phyloP scores from a whole-genome alignment of 371 early-diverging fungal species.

The Apophysomyces trapeziformis region DNA sequence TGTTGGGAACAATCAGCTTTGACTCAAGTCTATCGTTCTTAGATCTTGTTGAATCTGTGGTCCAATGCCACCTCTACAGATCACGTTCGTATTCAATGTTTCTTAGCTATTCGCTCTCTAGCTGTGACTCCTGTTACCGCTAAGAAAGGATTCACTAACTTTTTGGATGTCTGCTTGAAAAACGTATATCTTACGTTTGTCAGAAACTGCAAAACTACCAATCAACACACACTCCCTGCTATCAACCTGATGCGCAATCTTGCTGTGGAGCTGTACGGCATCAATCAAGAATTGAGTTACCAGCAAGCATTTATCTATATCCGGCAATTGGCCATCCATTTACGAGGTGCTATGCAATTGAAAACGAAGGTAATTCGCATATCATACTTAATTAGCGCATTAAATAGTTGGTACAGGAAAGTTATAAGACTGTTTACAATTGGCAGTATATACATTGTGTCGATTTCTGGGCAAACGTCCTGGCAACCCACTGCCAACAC shows the following conservation, averaged over 20 bases:
- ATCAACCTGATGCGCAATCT: slow-evolving; percentile 90
- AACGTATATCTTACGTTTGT: slow-evolving; percentile 84
- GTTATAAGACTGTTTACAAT: slow-evolving; percentile 87
- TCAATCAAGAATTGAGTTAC: slow-evolving; percentile 79
- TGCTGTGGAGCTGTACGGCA: slow-evolving; percentile 84
- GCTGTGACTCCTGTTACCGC: slow-evolving; percentile 41
- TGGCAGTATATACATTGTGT: slow-evolving; percentile 94
- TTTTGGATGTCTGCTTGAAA: slow-evolving; percentile 63
- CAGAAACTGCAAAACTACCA: slow-evolving; percentile 75
- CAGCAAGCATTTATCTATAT: slow-evolving; percentile 92
- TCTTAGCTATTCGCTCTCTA: slow-evolving; percentile 80
- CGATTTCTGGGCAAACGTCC: slow-evolving; percentile 85
- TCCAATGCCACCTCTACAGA: slow-evolving; percentile 62
- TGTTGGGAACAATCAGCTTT: neutral
- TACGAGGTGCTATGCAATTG: slow-evolving; percentile 83
- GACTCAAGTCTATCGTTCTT: neutral
- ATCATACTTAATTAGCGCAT: neutral
- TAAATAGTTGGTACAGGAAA: slow-evolving; percentile 51
- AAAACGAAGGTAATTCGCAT: slow-evolving; percentile 61
- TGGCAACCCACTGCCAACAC: slow-evolving; percentile 68
- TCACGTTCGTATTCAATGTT: slow-evolving; percentile 77
- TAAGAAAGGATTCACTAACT: slow-evolving; percentile 27
- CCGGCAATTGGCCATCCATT: slow-evolving; percentile 88
- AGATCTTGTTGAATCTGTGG: slow-evolving; percentile 61
- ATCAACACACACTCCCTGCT: slow-evolving; percentile 77